Conservation (phyloP, 2,329 filamentous ascomycete species). For the Hirsutella thompsonii region DNA sequence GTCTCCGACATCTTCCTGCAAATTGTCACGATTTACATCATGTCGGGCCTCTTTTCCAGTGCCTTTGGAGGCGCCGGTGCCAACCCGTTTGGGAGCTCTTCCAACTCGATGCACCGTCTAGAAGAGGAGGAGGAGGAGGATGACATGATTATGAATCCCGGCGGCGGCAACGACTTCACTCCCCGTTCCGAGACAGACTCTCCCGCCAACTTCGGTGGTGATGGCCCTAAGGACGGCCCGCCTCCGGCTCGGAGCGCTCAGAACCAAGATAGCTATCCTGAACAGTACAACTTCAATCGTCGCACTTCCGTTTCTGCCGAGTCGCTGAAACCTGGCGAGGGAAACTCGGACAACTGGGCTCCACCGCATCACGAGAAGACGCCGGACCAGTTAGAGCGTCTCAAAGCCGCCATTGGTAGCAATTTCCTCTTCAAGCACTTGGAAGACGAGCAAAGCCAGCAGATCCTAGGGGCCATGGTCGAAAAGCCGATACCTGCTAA, state of each 20-base stretch:
- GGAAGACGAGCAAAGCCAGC: slow-evolving; percentile 80
- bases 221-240: slow-evolving; percentile 32
- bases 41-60: slow-evolving; percentile 1
- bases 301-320: slow-evolving; percentile 95
- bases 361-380: slow-evolving; percentile 79
- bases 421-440: slow-evolving; percentile 94
- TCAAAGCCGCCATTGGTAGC: slow-evolving; percentile 68
- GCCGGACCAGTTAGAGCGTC: slow-evolving; percentile 62
- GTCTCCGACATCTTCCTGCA: neutral
- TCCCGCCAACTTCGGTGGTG: slow-evolving; percentile 39
- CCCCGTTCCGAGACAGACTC: slow-evolving; percentile 38
- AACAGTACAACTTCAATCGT: slow-evolving; percentile 85
- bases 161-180: neutral
- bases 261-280: slow-evolving; percentile 62
- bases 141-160: neutral
- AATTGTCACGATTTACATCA: neutral
- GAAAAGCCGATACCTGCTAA: slow-evolving; percentile 94
- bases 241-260: slow-evolving; percentile 34
- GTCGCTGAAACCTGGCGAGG: slow-evolving; percentile 78
- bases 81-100: neutral
- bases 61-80: neutral
- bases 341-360: slow-evolving; percentile 78
- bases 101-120: neutral
- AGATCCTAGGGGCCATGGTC: slow-evolving; percentile 79
- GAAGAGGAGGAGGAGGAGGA: neutral